Evolutionary conservation across 768 basidiomycete species (phyloP).

Genomic region (Dentipellis fragilis): DNA sequence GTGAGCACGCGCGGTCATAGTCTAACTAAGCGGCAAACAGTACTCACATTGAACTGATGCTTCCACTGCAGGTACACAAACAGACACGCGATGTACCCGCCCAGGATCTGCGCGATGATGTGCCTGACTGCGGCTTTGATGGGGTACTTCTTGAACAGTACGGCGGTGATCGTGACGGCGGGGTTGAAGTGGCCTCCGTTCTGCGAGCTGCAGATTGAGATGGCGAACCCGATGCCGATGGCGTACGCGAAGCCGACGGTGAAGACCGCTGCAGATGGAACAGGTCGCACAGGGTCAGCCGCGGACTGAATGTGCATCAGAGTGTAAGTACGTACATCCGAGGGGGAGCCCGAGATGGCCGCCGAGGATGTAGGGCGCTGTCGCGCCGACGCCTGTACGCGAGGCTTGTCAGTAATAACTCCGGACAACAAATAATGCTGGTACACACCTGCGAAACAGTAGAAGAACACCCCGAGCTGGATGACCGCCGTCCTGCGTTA

Average conservation of each 20-base stretch:
- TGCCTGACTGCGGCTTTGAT: conserved; percentile 36
- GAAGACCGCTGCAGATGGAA: conserved; percentile 20
- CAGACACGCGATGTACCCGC: conserved; percentile 20
- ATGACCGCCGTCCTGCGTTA: no score
- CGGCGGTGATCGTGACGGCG: conserved; percentile 42
- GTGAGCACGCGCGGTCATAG: background rate
- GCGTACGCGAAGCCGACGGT: conserved; percentile 27
- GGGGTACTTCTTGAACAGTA: conserved; percentile 48
- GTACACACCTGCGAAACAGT: conserved; percentile 9
- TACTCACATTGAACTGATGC: conserved; percentile 10
- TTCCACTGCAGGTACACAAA: conserved; percentile 21
- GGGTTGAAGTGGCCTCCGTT: conserved; percentile 40
- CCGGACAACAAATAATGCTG: no score
- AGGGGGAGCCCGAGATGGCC: conserved; percentile 14
- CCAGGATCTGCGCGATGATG: conserved; percentile 2
- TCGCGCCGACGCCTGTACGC: conserved; percentile 23
- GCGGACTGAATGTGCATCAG: background rate
- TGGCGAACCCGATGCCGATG: conserved; percentile 28
- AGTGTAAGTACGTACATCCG: conserved; percentile 20
- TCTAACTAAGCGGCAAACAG: background rate
- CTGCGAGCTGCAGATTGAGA: conserved; percentile 22
- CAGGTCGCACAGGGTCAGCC: background rate
- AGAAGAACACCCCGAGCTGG: conserved; percentile 11
- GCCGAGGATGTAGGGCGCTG: conserved; percentile 21
- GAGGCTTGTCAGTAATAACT: no score